Evolutionary conservation across 2,329 filamentous ascomycete genomes (phyloP), one percentile per base, ranked within the genome.

Genomic region (Trichoderma sp.): DNA sequence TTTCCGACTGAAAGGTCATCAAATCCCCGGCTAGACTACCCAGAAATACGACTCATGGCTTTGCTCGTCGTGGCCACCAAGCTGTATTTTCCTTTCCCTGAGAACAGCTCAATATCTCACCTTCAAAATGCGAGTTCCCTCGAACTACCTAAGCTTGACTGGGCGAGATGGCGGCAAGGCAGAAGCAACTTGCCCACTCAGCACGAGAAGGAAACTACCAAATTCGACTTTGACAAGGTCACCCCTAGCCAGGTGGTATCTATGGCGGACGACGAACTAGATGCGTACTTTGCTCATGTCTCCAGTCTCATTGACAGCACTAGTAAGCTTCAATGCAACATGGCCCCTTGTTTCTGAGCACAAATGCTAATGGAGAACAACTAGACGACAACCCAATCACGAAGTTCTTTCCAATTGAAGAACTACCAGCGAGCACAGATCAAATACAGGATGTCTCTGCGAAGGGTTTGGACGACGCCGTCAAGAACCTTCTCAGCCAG

Each of bases 51-150:
- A 50, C 78, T 97, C 1, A 81, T 92, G 63, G 82, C 88, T 4
- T 79, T 92, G 3, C 75, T 97, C 3, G 80, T 97, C 2, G 82
- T 96, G 15, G 87, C 90, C 4, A 87, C 90, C 3, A 97, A 97
- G 71, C 75, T 97, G 2, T 81, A 90, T 21, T 93, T 92, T 71
- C 92, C 94, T 0, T 86, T 97, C 51, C 87, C 92, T 71, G 78
- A 80, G 3, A 15, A 21, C 28, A 10, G 30, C 24, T 71, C 81
- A 69, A 83, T 82, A 7, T 75, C 73, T 43, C 81, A 79, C 19
- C 59, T 71, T 24, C 56, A 62, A 12, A 48, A 28, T 28, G 39
- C 55, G 30, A 54, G 47, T n/a, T 58, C 56, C 21, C 26, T 47
- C 34, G 43, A 30, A 43, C 21, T 73, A 60, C 67, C 72, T 48